These are phyloP conservation scores for Chlamydomonas sp. DNA, from an alignment of 139 green algal species.

Conservation along the genomic window DNA sequence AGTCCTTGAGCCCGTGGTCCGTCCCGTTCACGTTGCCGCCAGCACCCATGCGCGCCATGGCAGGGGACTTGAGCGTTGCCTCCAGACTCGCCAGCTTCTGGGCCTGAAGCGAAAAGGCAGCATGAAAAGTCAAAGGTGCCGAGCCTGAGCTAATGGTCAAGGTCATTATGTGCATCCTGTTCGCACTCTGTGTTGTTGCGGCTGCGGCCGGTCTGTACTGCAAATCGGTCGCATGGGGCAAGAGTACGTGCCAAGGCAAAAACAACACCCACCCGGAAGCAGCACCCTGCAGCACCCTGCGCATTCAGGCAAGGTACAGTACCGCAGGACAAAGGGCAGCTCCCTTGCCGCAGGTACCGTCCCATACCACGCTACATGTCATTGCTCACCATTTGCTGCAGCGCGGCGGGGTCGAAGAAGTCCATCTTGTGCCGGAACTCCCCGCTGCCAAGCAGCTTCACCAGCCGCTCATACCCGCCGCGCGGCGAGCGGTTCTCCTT, in stretches of 20 bases:
- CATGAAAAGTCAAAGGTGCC: background rate
- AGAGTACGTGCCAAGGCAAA: no score
- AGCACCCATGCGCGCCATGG: slow-evolving; percentile 21
- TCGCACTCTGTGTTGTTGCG: background rate
- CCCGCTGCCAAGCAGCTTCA: slow-evolving; percentile 52
- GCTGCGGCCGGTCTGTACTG: no score
- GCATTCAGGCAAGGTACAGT: background rate
- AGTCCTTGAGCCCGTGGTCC: slow-evolving; percentile 43
- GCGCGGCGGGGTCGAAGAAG: slow-evolving; percentile 53
- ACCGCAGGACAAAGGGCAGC: background rate
- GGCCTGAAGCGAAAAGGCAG: slow-evolving; percentile 10
- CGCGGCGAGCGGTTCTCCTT: slow-evolving; percentile 34
- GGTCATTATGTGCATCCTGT: background rate
- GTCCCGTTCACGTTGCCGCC: background rate
- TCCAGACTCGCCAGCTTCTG: slow-evolving; percentile 55
- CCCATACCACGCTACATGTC: no score
- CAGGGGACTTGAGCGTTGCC: slow-evolving; percentile 48
- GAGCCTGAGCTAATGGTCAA: background rate
- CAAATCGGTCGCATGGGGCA: no score
- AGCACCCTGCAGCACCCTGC: no score
- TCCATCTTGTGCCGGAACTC: slow-evolving; percentile 61
- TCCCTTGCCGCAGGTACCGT: no score
- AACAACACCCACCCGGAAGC: no score
- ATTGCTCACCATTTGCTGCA: slow-evolving; percentile 53
- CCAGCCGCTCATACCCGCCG: slow-evolving; percentile 47